Evolutionary conservation across 441 rosid species (phyloP).

Genomic region (Populus hybrid): DNA sequence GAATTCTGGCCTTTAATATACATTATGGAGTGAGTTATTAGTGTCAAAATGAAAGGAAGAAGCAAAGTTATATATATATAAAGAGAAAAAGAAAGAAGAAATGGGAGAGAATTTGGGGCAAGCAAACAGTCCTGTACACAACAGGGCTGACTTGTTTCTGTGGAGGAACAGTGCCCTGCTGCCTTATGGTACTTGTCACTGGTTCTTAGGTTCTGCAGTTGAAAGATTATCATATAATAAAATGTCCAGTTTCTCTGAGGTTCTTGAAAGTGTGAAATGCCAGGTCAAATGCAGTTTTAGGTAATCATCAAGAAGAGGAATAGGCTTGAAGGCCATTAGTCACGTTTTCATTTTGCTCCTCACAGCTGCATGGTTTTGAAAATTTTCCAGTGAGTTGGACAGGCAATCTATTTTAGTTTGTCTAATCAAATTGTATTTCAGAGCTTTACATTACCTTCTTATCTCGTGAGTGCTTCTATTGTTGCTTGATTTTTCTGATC

Average conservation of each 20-base stretch:
- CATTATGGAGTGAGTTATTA: background rate
- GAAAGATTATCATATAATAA: background rate
- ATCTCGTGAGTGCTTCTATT: slow-evolving; percentile 22
- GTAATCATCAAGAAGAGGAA: background rate
- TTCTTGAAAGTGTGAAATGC: background rate
- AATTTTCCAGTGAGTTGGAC: background rate
- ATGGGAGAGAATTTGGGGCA: background rate
- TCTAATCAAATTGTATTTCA: background rate
- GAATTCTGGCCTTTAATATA: background rate
- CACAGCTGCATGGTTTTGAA: background rate
- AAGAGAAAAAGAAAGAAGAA: no score
- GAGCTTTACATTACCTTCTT: slow-evolving; percentile 30
- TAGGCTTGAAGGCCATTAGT: background rate
- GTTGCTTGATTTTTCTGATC: slow-evolving; percentile 15
- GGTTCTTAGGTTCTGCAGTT: background rate
- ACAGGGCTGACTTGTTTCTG: background rate
- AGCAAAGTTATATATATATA: background rate
- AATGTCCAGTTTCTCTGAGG: background rate
- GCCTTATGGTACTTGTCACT: background rate
- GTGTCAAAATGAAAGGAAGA: background rate
- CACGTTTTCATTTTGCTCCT: background rate
- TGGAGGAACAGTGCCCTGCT: background rate
- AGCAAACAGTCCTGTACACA: background rate
- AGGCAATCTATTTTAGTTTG: background rate
- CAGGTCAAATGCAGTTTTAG: background rate